A percentile compares a stretch with the other conserved stretches of the same genome.
These are phyloP conservation scores for Lagerstroemia speciosa DNA, from an alignment of 345 rosid species.

Conservation along the genomic window DNA sequence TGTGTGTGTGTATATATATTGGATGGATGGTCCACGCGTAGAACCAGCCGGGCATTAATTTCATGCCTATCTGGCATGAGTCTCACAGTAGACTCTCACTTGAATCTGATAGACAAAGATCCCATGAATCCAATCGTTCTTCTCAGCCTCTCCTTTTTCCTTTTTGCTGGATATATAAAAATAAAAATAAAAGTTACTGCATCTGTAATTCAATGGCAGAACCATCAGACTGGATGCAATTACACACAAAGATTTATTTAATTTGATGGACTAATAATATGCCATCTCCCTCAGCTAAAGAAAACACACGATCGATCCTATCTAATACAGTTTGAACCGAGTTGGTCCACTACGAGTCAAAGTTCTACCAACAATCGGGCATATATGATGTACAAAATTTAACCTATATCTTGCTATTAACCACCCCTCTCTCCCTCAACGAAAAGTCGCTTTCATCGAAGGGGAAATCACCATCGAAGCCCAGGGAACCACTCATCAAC, in stretches of 20 bases:
- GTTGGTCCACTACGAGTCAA: too few species aligned
- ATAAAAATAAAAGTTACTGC: too few species aligned
- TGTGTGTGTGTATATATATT: too few species aligned
- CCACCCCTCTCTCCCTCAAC: not conserved
- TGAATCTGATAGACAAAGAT: not conserved
- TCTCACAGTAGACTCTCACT: not conserved
- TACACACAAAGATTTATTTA: not conserved
- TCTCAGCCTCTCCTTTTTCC: too few species aligned
- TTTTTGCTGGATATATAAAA: too few species aligned
- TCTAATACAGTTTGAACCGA: too few species aligned
- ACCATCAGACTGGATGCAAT: not conserved
- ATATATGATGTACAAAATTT: not conserved
- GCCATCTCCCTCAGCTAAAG: not conserved
- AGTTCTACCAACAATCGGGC: too few species aligned
- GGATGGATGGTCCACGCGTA: not conserved
- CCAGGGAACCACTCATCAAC: not conserved
- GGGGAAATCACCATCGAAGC: not conserved
- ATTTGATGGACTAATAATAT: not conserved
- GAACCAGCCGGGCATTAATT: not conserved
- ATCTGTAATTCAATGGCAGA: too few species aligned
- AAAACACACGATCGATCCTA: too few species aligned
- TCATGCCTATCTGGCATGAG: not conserved
- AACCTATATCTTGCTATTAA: too few species aligned
- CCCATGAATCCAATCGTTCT: not conserved
- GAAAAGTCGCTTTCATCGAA: not conserved